phyloP scores from a whole-genome alignment of 345 rosid genomes.

The Salix koriyanagi region DNA sequence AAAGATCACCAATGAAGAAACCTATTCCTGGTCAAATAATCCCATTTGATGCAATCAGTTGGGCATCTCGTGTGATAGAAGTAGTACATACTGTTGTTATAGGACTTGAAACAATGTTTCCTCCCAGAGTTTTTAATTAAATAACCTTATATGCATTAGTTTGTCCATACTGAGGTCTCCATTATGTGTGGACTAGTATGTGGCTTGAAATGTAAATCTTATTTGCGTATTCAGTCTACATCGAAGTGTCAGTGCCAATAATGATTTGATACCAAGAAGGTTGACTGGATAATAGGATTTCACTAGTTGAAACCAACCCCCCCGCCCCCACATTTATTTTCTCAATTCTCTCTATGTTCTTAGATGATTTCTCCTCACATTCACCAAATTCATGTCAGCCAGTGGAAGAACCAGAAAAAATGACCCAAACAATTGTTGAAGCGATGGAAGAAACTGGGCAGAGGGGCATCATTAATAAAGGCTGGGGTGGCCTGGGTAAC shows the following conservation, averaged over 20 bases:
- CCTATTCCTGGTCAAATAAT: neutral
- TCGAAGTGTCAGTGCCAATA: neutral
- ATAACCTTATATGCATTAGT: neutral
- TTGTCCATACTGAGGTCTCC: neutral
- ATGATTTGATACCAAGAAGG: neutral
- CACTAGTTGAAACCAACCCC: neutral
- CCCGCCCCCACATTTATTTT: neutral
- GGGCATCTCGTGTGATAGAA: neutral
- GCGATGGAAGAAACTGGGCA: conserved; percentile 74
- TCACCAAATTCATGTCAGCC: conserved; percentile 47
- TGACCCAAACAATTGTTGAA: conserved; percentile 77
- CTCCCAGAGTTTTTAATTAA: neutral
- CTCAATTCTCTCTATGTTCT: neutral
- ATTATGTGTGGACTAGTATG: neutral
- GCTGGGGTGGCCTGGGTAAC: conserved; percentile 98
- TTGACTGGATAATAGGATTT: neutral
- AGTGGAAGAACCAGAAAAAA: conserved; percentile 81
- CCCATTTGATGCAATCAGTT: neutral
- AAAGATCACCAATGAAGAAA: neutral
- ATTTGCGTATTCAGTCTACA: neutral
- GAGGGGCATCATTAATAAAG: conserved; percentile 95
- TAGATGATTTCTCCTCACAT: neutral
- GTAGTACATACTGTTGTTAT: neutral
- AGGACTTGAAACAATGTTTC: neutral
- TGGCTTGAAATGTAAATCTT: neutral